Conservation (phyloP, 208 protist species). For the Perkinsela sp. region DNA sequence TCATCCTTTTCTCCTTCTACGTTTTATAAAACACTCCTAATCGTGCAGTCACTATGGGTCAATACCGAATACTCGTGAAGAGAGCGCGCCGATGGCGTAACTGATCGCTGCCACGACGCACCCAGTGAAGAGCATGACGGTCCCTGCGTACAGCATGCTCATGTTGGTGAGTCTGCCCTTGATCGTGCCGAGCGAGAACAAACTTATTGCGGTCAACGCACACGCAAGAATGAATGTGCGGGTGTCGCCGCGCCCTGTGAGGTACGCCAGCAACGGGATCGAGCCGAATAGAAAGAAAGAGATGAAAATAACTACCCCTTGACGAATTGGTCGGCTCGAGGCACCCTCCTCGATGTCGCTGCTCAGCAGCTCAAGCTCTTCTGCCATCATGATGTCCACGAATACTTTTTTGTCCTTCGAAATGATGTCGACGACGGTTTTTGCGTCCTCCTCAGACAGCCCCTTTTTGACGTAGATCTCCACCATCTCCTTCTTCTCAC, state of each 20-base stretch:
- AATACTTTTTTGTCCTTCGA: slow-evolving; percentile 69
- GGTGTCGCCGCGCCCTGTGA: slow-evolving; percentile 22
- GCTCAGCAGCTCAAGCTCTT: slow-evolving; percentile 56
- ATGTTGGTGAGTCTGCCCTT: slow-evolving; percentile 48
- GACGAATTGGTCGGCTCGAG: slow-evolving; percentile 28
- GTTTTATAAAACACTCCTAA: too few species aligned
- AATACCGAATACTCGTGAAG: too few species aligned
- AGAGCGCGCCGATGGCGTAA: slow-evolving; percentile 18
- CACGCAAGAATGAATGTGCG: slow-evolving; percentile 37
- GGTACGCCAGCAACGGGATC: slow-evolving; percentile 55
- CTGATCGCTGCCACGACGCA: slow-evolving; percentile 37
- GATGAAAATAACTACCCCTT: slow-evolving; percentile 65
- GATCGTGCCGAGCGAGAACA: slow-evolving; percentile 43
- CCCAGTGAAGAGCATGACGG: slow-evolving; percentile 56
- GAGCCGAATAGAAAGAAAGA: slow-evolving; percentile 73
- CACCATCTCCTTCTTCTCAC: slow-evolving; percentile 73
- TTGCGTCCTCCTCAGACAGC: slow-evolving; percentile 50
- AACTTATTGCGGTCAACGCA: slow-evolving; percentile 25
- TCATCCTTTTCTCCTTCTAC: too few species aligned
- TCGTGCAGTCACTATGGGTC: too few species aligned
- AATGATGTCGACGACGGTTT: slow-evolving; percentile 64
- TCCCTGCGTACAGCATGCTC: slow-evolving; percentile 20
- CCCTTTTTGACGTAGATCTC: slow-evolving; percentile 74
- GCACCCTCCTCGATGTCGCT: slow-evolving; percentile 26
- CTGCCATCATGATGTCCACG: slow-evolving; percentile 79